Conservation (phyloP, 176 grass and related monocot species). For the Pontederia paniculata region DNA sequence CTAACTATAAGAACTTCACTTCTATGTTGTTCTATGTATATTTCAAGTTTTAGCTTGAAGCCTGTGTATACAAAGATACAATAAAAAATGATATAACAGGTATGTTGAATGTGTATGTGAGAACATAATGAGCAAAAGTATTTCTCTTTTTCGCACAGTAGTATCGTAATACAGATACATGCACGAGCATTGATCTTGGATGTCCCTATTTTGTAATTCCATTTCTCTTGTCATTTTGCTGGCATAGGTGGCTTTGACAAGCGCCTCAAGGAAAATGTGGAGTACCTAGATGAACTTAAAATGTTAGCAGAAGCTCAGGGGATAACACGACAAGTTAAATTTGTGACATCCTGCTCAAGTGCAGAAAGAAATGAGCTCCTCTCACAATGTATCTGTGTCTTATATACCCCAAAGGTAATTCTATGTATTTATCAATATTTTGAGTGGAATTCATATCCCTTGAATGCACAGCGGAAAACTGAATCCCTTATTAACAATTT, state of each 20-base stretch:
- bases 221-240: background rate
- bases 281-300: slow-evolving; percentile 85
- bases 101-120: background rate
- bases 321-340: slow-evolving; percentile 50
- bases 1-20: too few relatives aligned
- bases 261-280: slow-evolving; percentile 90
- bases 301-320: slow-evolving; percentile 43
- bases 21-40: too few relatives aligned
- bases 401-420: slow-evolving; percentile 77
- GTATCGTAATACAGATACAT: background rate
- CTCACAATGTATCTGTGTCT: slow-evolving; percentile 78
- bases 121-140: background rate
- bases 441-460: background rate
- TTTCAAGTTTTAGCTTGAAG: background rate
- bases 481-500: too few relatives aligned
- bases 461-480: background rate
- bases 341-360: slow-evolving; percentile 76
- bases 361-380: slow-evolving; percentile 90
- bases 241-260: slow-evolving; percentile 67
- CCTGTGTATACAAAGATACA: background rate
- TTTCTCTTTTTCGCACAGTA: background rate
- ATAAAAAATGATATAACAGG: background rate
- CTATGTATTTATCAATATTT: slow-evolving; percentile 12
- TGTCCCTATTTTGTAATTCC: too few relatives aligned
- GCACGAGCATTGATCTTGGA: too few relatives aligned